Conservation (phyloP, 345 rosid species). For the Euphorbia pulcherrima region DNA sequence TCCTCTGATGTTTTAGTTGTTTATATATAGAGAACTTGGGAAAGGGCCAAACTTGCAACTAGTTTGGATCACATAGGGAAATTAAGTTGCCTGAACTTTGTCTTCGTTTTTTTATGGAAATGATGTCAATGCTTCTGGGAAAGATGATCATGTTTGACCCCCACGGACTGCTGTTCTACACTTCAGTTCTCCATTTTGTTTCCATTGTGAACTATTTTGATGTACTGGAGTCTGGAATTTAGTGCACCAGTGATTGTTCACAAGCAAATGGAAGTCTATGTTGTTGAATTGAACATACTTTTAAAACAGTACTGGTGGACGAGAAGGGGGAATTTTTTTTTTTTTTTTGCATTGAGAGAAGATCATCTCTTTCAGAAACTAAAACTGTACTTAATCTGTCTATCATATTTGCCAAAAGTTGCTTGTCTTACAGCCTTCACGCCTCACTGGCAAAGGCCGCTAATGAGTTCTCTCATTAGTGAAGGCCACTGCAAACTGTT, state of each 20-base stretch:
- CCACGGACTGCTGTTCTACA: background rate
- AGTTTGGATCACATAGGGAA: slow-evolving; percentile 86
- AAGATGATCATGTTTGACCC: background rate
- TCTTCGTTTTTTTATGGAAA: slow-evolving; percentile 3
- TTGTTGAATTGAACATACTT: background rate
- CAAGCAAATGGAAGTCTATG: background rate
- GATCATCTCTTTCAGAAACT: background rate
- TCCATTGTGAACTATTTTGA: background rate
- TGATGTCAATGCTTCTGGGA: background rate
- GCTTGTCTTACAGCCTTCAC: background rate
- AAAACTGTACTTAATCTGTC: background rate
- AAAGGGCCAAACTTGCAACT: slow-evolving; percentile 79
- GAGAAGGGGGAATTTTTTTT: background rate
- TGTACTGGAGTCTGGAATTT: background rate
- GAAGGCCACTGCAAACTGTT: background rate
- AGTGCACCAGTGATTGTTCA: background rate
- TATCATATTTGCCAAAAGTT: background rate
- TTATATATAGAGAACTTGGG: slow-evolving; percentile 86
- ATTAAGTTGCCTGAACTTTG: background rate
- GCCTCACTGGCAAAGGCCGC: background rate
- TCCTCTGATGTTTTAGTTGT: slow-evolving; percentile 21
- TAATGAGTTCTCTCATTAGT: background rate
- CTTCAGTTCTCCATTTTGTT: background rate
- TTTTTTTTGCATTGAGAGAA: background rate
- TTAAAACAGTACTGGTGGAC: background rate